Conservation (phyloP, 176 grass and related monocot genomes). For the Pontederia paniculata region DNA sequence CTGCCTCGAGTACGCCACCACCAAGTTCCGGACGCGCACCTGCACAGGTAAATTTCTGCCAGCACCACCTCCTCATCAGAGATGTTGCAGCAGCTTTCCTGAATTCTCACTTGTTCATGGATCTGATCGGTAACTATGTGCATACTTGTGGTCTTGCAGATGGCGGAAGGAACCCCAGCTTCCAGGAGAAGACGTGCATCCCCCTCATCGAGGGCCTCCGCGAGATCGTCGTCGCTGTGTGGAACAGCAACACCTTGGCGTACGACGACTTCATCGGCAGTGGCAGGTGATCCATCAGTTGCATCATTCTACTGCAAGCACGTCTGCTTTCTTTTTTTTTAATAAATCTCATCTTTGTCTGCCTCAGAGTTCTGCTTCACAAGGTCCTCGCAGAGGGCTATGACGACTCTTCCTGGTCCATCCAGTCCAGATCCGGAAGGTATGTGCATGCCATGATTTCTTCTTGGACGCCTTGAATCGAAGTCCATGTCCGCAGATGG, state of each 20-base stretch:
- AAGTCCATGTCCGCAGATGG: not conserved
- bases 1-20: not conserved
- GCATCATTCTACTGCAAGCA: not conserved
- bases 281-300: not conserved
- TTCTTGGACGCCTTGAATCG: not conserved
- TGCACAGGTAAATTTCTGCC: not conserved
- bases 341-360: not conserved
- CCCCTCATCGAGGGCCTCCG: conserved; percentile 10
- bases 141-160: conserved; percentile 1
- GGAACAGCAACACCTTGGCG: conserved; percentile 6
- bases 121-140: too few species aligned
- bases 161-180: conserved; percentile 8
- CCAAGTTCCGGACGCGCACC: conserved; percentile 1
- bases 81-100: too few species aligned
- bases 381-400: conserved; percentile 5
- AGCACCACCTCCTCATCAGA: too few species aligned
- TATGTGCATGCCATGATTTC: not conserved
- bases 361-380: not conserved
- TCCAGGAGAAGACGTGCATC: conserved; percentile 7
- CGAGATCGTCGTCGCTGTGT: conserved; percentile 6
- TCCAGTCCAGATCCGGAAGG: conserved; percentile 1
- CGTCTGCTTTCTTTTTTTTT: not conserved
- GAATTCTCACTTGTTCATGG: not conserved
- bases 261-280: conserved; percentile 8
- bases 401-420: conserved; percentile 4